These are phyloP conservation scores for Quercus variabilis DNA, from an alignment of 306 rosid genomes.

Conservation along the genomic window DNA sequence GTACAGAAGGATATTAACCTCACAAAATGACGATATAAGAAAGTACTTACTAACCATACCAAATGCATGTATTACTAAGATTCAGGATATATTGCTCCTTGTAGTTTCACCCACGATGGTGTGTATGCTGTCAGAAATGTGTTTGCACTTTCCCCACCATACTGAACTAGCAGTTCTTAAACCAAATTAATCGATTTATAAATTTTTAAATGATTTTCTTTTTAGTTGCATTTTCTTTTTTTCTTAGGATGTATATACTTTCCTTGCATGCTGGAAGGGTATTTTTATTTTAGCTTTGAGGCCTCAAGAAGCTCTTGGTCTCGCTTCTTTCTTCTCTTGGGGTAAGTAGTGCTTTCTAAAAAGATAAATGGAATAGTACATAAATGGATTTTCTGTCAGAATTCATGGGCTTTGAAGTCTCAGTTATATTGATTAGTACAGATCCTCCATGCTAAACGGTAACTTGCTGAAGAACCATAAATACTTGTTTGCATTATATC, in stretches of 20 bases:
- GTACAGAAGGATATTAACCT: no score
- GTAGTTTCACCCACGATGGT: no score
- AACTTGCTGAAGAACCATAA: not conserved
- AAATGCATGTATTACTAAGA: not conserved
- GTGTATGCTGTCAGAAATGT: conserved; percentile 11
- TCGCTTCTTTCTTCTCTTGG: not conserved
- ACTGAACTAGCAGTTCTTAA: conserved; percentile 14
- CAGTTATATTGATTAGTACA: not conserved
- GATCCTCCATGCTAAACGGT: not conserved
- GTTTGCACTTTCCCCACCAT: conserved; percentile 7
- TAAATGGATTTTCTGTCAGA: not conserved
- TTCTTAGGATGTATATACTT: conserved; percentile 27
- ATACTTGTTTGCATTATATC: not conserved
- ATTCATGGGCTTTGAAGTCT: not conserved
- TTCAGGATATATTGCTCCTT: no score
- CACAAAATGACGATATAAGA: no score
- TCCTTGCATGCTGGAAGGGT: conserved; percentile 5
- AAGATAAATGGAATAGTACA: not conserved
- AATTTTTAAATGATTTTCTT: conserved; percentile 22
- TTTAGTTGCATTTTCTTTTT: conserved; percentile 22
- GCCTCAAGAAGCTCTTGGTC: conserved; percentile 19
- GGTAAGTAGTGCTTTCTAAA: not conserved
- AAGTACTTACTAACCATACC: not conserved
- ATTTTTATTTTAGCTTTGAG: conserved; percentile 8
- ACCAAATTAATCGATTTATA: conserved; percentile 21